Base-by-base conservation (phyloP, 345 rosid species). In the Murraya koenigii region DNA sequence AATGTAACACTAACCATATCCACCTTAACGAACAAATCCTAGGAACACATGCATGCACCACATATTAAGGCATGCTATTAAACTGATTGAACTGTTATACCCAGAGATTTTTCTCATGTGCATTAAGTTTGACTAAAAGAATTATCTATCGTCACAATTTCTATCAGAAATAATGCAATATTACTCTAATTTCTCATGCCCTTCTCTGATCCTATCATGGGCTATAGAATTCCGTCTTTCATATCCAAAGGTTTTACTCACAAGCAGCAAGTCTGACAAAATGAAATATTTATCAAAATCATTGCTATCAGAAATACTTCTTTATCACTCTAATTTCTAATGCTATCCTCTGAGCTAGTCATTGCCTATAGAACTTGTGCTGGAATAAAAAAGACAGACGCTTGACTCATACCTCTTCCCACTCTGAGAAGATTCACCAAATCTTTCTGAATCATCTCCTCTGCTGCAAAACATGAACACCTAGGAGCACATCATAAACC, bases 401-500 rank as follows among this genome's bases (percentile, higher is more conserved):
- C 30, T 14, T 8, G 7, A 63, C 19, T n/a, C 80, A 76, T 88
- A 92, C 97, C 98, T 92, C 69, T 91, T 35, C 84, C 78, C 19
- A 47, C 69, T 83, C 85, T 82, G 35, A 89, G 81, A 80, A 80
- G 82, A 86, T 80, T 88, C 74, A 90, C 97, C 83, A 90, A 82
- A 76, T 90, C 95, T 78, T 87, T 91, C 14, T 82, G 80, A 69
- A 80, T 82, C 84, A 86, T 85, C 87, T 91, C 92, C 80, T 84
- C 94, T 8, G 89, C 88, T 61, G 83, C 87, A 77, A 91, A 89
- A 84, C 97, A 94, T 17, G 83, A 76, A 81, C 86, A 85, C 87
- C 98, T 95, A 82, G 56, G 67, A 81, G 71, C 75, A 87, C 35
- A 77, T 66, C 8, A 49, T 58, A 63, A 76, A 78, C 55, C 33